Conservation (phyloP, 2,329 filamentous ascomycete genomes). For the Pyricularia sp. region DNA sequence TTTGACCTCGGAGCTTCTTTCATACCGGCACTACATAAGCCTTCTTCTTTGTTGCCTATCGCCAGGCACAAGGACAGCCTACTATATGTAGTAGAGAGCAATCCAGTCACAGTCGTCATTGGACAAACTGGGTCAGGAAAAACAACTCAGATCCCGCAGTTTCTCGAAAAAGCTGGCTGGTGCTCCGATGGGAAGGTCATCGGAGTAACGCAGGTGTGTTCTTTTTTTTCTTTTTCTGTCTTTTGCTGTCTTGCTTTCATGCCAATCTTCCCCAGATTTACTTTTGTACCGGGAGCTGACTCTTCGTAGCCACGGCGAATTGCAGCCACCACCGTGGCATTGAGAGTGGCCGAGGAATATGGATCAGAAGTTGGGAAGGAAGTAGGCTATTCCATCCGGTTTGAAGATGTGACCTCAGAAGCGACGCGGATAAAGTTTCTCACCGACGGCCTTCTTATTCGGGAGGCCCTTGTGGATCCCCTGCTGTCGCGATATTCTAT, state of each 20-base stretch:
- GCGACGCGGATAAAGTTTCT: slow-evolving; percentile 86
- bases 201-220: slow-evolving; percentile 74
- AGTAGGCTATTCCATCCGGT: slow-evolving; percentile 81
- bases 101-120: slow-evolving; percentile 75
- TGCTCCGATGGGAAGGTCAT: slow-evolving; percentile 71
- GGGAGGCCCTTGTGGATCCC: slow-evolving; percentile 88
- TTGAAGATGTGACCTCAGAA: slow-evolving; percentile 83
- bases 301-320: slow-evolving; percentile 63
- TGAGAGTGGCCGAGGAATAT: slow-evolving; percentile 80
- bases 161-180: slow-evolving; percentile 79
- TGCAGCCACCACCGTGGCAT: slow-evolving; percentile 79
- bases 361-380: slow-evolving; percentile 78
- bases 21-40: slow-evolving; percentile 79
- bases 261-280: not conserved
- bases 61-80: slow-evolving; percentile 67
- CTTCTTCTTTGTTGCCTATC: slow-evolving; percentile 72
- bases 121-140: slow-evolving; percentile 93
- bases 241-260: not conserved
- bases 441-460: slow-evolving; percentile 80
- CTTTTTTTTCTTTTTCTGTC: not conserved
- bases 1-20: slow-evolving; percentile 44
- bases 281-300: not conserved
- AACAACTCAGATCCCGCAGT: slow-evolving; percentile 91
- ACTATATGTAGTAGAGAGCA: slow-evolving; percentile 75
- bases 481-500: slow-evolving; percentile 82